Percentiles rank a stretch among this genome's conserved stretches.
Conservation (phyloP, 2,329 filamentous ascomycete species). For the Fusarium fujikuroi region DNA sequence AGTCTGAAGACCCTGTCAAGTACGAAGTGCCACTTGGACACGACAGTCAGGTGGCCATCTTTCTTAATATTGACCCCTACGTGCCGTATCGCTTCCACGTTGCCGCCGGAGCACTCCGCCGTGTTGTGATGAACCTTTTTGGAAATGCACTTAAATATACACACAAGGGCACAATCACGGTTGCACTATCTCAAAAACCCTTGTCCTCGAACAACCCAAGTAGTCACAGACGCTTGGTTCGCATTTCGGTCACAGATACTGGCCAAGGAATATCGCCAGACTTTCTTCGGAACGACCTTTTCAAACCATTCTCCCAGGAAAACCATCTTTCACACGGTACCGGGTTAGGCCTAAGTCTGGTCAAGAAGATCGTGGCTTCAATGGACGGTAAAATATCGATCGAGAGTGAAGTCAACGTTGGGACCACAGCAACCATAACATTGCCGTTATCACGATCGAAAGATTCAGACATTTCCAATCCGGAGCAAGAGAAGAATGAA, state of each 20-base stretch:
- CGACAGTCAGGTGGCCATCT: slow-evolving; percentile 39
- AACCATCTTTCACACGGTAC: slow-evolving; percentile 68
- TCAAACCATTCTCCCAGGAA: slow-evolving; percentile 73
- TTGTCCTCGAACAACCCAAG: not conserved
- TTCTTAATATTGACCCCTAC: slow-evolving; percentile 54
- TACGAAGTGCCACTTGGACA: slow-evolving; percentile 21
- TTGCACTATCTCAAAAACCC: slow-evolving; percentile 42
- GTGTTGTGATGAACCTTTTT: slow-evolving; percentile 71
- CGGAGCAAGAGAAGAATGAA: slow-evolving; percentile 35
- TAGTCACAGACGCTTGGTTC: slow-evolving; percentile 27
- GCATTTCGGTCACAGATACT: slow-evolving; percentile 67
- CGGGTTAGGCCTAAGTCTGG: slow-evolving; percentile 73
- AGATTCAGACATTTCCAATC: not conserved
- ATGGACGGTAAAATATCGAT: slow-evolving; percentile 70
- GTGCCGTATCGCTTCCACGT: slow-evolving; percentile 63
- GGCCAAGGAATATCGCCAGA: slow-evolving; percentile 73
- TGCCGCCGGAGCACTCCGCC: slow-evolving; percentile 61
- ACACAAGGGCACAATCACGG: slow-evolving; percentile 45
- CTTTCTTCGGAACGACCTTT: slow-evolving; percentile 71
- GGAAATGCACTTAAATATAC: slow-evolving; percentile 73
- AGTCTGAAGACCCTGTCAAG: not conserved
- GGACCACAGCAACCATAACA: slow-evolving; percentile 50
- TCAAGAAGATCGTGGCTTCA: slow-evolving; percentile 68
- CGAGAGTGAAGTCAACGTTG: slow-evolving; percentile 54
- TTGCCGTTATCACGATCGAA: slow-evolving; percentile 43